Base-by-base conservation (phyloP, 352 stramenopile species). In the Thraustotheca clavata region DNA sequence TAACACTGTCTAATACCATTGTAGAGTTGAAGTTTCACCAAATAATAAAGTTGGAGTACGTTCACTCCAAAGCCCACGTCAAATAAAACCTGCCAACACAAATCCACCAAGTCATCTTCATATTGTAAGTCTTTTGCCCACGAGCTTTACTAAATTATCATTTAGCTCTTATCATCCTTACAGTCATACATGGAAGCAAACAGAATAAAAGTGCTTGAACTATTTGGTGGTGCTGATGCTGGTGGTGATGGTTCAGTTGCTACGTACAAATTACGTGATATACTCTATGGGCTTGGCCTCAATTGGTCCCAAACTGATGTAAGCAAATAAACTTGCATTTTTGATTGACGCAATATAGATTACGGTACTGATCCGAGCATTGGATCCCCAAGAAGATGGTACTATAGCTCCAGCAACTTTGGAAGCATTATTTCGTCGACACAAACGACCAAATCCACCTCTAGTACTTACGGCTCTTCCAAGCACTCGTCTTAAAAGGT, bases 301-400 rank as follows among this genome's bases (percentile, higher is more conserved):
- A 46, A 46, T 3, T 65, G 57, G 57, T 54, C 57, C 6, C 57
- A 65, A 16, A 43, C 46, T 31, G 57, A 65, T 27, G 54, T 62
- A 49, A 12, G 33, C 24, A 12, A 11, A 31, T 43, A 43, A 14
- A 35, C 18, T 40, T 27, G 27, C 0, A 50, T 22, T 22, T 52
- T 18, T 0, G 14, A 59, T 59, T 9, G n/a, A 31, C 12, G 1
- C 18, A 18, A 33, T 22, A 29, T 52, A 62, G 57, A 55, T 65
- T 26, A 54, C 38, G 2, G 18, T 65, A 33, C 38, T 65, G 33
- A 43, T 65, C 6, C 38, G 41, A 18, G 38, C 57, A 5, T 12
- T 65, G 16, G 57, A 65, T 43, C 57, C 57, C 6, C n/a, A 34
- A 2, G 57, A 65, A 22, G 31, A 43, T 14, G 36, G 38, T 2